phyloP scores from a whole-genome alignment of 2,329 filamentous ascomycete species.

The Colletotrichum salicis region DNA sequence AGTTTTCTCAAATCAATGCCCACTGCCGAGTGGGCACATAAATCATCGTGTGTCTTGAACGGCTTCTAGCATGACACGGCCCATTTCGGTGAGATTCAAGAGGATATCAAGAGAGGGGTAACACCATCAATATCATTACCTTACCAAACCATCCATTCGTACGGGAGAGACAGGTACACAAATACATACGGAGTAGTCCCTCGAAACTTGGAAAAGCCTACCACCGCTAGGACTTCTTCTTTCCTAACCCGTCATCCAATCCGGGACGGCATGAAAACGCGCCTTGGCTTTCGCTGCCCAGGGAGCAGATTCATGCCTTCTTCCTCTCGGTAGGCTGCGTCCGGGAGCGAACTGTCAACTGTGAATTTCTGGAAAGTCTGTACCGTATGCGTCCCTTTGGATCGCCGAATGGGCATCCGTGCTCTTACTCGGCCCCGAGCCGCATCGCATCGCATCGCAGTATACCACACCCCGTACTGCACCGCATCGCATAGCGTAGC shows the following conservation, averaged over 20 bases:
- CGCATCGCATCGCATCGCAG: slow-evolving; percentile 1
- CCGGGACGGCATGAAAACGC: not conserved
- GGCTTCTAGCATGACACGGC: not conserved
- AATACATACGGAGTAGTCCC: not conserved
- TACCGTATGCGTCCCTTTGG: not conserved
- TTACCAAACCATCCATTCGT: not conserved
- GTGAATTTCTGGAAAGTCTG: not conserved
- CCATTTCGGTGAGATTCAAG: not conserved
- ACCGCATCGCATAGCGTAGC: not conserved
- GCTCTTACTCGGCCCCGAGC: not conserved
- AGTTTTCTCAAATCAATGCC: not conserved
- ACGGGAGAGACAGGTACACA: not conserved
- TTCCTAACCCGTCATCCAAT: not conserved
- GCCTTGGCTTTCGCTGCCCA: slow-evolving; percentile 1
- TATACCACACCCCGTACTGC: not conserved
- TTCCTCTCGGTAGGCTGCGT: not conserved
- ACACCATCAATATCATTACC: not conserved
- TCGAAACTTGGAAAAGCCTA: not conserved
- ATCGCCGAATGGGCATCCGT: slow-evolving; percentile 5
- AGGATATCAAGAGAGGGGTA: not conserved
- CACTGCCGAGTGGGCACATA: not conserved
- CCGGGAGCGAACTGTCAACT: no score
- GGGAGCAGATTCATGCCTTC: not conserved
- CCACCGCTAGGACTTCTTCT: not conserved
- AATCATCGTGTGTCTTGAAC: not conserved